Evolutionary conservation across 2,329 filamentous ascomycete species (phyloP).

Genomic region (Clonostachys solani): DNA sequence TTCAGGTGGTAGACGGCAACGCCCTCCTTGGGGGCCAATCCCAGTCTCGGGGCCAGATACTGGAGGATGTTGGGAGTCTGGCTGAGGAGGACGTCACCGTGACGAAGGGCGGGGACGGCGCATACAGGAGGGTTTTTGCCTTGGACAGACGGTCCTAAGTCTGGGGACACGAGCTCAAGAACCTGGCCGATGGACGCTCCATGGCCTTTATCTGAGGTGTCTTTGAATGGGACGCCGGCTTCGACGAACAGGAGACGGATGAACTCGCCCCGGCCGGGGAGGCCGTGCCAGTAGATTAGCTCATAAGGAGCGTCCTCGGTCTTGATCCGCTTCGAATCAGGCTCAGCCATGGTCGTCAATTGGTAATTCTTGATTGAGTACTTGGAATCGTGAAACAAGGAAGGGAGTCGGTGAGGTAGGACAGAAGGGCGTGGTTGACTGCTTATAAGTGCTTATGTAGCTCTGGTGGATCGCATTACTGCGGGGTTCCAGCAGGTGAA

Average conservation of each 20-base stretch:
- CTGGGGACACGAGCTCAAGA: slow-evolving; percentile 35
- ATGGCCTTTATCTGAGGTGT: slow-evolving; percentile 30
- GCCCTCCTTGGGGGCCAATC: slow-evolving; percentile 39
- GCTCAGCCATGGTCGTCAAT: slow-evolving; percentile 5
- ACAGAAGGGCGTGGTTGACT: no score
- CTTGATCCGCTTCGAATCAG: slow-evolving; percentile 19
- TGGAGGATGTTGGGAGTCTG: slow-evolving; percentile 72
- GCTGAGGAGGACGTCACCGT: slow-evolving; percentile 56
- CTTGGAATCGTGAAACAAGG: no score
- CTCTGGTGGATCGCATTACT: no score
- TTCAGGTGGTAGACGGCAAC: slow-evolving; percentile 55
- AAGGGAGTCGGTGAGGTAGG: no score
- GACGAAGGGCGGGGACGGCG: slow-evolving; percentile 62
- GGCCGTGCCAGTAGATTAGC: slow-evolving; percentile 66
- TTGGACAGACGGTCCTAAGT: slow-evolving; percentile 34
- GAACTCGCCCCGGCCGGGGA: slow-evolving; percentile 73
- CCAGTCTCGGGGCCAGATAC: slow-evolving; percentile 61
- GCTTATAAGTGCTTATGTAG: no score
- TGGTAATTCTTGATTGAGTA: no score
- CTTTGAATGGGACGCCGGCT: slow-evolving; percentile 58
- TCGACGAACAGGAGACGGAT: slow-evolving; percentile 72
- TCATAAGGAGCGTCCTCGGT: slow-evolving; percentile 46
- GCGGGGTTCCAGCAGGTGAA: no score
- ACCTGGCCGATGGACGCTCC: slow-evolving; percentile 48
- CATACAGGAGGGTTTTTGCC: slow-evolving; percentile 57